Percentiles rank a stretch among this genome's conserved stretches.
Conservation (phyloP, 306 rosid species). For the Corylus avellana region DNA sequence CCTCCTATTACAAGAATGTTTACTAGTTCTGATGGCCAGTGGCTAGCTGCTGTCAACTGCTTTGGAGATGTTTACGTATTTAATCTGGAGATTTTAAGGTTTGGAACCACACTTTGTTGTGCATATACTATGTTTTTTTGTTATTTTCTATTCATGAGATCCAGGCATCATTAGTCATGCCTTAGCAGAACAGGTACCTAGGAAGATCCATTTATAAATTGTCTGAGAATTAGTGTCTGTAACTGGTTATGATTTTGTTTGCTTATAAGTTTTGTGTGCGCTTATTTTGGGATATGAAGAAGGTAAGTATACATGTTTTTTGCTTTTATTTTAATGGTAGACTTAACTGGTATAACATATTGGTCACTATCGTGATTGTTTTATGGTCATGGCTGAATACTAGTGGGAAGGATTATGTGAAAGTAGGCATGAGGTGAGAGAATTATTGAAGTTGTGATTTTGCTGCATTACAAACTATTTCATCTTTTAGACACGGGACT, state of each 20-base stretch:
- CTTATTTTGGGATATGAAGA: too few relatives aligned
- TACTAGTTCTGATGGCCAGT: slow-evolving; percentile 90
- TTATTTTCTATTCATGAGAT: neutral
- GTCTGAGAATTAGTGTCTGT: neutral
- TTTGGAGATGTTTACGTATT: slow-evolving; percentile 90
- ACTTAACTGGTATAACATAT: neutral
- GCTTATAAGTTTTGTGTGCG: neutral
- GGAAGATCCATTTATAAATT: neutral
- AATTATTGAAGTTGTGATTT: neutral
- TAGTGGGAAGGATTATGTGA: neutral
- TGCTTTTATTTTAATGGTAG: neutral
- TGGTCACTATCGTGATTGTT: neutral
- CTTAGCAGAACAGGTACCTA: neutral
- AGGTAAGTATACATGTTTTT: neutral
- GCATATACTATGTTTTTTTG: neutral
- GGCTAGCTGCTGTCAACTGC: slow-evolving; percentile 98
- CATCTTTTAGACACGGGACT: neutral
- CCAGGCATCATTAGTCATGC: neutral
- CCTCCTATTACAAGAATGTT: slow-evolving; percentile 95
- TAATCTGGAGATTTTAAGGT: slow-evolving; percentile 85
- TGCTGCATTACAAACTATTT: neutral
- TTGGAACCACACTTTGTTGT: neutral
- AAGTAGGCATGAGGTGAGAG: neutral
- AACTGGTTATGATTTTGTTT: neutral
- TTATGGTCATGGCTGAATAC: slow-evolving; percentile 2